A percentile compares a stretch with the other conserved stretches of the same genome.
Conservation (phyloP, 2,329 filamentous ascomycete species). For the Xylariaceae sp. region DNA sequence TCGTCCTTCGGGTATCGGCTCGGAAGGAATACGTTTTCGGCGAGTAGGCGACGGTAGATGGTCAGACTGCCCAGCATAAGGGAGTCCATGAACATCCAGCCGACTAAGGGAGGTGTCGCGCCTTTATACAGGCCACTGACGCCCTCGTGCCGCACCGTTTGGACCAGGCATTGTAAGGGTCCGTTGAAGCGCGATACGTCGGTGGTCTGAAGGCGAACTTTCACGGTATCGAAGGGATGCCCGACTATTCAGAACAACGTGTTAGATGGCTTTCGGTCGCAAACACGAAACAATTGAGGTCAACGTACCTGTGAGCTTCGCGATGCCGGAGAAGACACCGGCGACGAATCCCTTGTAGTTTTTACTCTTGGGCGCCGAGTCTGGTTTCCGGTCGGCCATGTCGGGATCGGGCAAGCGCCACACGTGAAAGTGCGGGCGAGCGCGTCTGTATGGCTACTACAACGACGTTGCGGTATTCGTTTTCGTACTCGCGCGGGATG, state of each 20-base stretch:
- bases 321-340: conserved; percentile 90
- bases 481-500: not conserved
- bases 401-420: conserved; percentile 19
- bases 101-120: conserved; percentile 82
- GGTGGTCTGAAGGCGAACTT: conserved; percentile 90
- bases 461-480: not conserved
- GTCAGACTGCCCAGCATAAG: conserved; percentile 88
- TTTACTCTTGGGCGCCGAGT: conserved; percentile 32
- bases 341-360: conserved; percentile 96
- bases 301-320: conserved; percentile 72
- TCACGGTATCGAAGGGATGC: conserved; percentile 89
- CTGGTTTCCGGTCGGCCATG: conserved; percentile 35
- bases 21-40: conserved; percentile 70
- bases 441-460: not conserved
- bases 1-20: conserved; percentile 36
- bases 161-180: conserved; percentile 75
- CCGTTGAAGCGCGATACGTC: conserved; percentile 72
- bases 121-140: conserved; percentile 87
- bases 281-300: not conserved
- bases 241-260: conserved; percentile 43
- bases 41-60: conserved; percentile 78
- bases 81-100: conserved; percentile 98
- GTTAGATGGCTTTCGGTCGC: not conserved
- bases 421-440: conserved; percentile 14
- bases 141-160: conserved; percentile 83